Evolutionary conservation across 164 flowering plant genomes (phyloP), one percentile per base, ranked within the genome.

Genomic region (Sextonia rubra): DNA sequence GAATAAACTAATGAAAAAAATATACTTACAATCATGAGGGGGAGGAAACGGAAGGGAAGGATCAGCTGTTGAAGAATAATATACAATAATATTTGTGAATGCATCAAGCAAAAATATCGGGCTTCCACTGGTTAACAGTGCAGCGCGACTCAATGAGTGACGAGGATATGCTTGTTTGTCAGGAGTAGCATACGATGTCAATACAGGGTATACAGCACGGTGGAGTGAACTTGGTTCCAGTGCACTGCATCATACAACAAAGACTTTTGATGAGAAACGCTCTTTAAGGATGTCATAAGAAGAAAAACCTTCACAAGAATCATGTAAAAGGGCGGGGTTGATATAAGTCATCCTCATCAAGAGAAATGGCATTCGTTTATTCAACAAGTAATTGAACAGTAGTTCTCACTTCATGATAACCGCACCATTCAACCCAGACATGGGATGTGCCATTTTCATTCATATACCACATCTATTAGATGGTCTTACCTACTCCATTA

Each of bases 11-110:
- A 7, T 1, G 6, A 1, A 37, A 37, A 37, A 37, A 37, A 37
- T n/a, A n/a, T n/a, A n/a, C 99, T 93, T 82, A 95, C 99, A 95
- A 76, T 95, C 95, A 58, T 95, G 99, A 18, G 98, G 98, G 26
- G 99, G 99, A 79, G 99, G 99, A 78, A 88, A 95, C 75, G 97
- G 98, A 75, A 93, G 85, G 60, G 87, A 17, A 30, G 92, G 87
- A 69, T 93, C 95, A n/a, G 99, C 99, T 29, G 97, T 90, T 61
- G 97, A 85, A 68, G 99, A 87, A 80, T 95, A 95, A 64, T 90
- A 95, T 60, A 95, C 98, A 71, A 95, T 90, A 47, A 95, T 85
- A 74, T 87, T 87, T 68, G 99, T 95, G 74, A 91, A 95, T 47
- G 98, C 97, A 80, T 96, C 99, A 11, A 96, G 90, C 74, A 96